These are phyloP conservation scores for Fistulifera pelliculosa DNA, from an alignment of 108 stramenopile species.

Conservation along the genomic window DNA sequence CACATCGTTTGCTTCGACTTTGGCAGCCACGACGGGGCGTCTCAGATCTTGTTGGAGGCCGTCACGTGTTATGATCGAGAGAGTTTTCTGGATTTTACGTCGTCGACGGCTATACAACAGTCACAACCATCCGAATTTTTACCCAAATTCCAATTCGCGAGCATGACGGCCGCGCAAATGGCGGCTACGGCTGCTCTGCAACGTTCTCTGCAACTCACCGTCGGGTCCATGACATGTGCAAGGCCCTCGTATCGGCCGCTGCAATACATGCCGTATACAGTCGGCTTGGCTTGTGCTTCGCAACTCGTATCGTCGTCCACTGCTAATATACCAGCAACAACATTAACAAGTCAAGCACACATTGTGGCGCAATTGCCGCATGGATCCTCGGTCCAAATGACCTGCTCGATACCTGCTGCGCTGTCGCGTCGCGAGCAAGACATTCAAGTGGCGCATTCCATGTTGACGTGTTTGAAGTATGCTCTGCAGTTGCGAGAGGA, in stretches of 20 bases:
- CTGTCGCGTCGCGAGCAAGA: constrained; percentile 29
- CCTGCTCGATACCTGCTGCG: background rate
- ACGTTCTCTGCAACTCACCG: constrained; percentile 35
- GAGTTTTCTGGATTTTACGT: constrained; percentile 52
- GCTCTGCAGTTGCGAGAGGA: background rate
- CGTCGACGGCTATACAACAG: background rate
- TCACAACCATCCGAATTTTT: constrained; percentile 1
- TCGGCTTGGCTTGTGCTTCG: constrained; percentile 64
- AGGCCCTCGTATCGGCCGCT: constrained; percentile 23
- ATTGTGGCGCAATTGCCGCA: constrained; percentile 41
- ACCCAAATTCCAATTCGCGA: constrained; percentile 29
- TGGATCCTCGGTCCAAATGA: constrained; percentile 16
- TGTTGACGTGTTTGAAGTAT: constrained; percentile 6
- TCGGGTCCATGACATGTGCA: background rate
- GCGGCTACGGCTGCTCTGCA: constrained; percentile 49
- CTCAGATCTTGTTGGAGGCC: constrained; percentile 50
- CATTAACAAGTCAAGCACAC: constrained; percentile 30
- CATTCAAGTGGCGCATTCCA: constrained; percentile 8
- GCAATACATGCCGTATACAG: constrained; percentile 15
- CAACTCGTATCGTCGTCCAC: constrained; percentile 30
- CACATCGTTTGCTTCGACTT: constrained; percentile 40
- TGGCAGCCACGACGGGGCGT: constrained; percentile 66
- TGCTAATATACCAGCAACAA: constrained; percentile 1
- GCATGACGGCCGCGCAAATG: constrained; percentile 35
- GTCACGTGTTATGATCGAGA: constrained; percentile 53